Conservation (phyloP, 2,329 filamentous ascomycete genomes). For the Monilinia fructigena region DNA sequence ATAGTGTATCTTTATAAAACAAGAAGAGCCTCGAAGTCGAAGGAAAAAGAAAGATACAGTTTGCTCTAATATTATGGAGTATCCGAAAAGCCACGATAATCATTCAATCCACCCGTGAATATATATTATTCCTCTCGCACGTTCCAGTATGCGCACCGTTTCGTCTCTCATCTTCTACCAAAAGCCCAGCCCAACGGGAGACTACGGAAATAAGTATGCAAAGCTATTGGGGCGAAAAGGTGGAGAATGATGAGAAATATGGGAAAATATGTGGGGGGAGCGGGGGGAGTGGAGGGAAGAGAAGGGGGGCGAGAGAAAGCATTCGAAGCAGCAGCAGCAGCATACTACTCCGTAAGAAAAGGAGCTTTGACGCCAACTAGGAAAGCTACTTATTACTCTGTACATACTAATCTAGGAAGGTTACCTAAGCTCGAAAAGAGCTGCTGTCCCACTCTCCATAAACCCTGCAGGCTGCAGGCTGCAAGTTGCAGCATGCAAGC, state of each 20-base stretch:
- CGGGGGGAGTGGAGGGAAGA: no score
- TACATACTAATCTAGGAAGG: no score
- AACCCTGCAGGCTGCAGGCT: conserved; percentile 1
- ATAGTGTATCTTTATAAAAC: not conserved
- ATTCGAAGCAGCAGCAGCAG: not conserved
- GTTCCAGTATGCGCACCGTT: not conserved
- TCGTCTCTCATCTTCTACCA: not conserved
- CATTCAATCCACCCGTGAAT: not conserved
- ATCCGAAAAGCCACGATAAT: no score
- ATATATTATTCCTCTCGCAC: not conserved
- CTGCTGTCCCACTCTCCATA: no score
- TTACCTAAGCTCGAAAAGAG: no score
- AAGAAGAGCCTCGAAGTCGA: not conserved
- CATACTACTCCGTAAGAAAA: no score
- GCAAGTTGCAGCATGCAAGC: conserved; percentile 10
- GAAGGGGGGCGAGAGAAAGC: not conserved
- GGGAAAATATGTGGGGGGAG: not conserved
- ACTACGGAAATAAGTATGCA: not conserved
- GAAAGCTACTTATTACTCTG: not conserved
- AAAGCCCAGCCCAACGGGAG: not conserved
- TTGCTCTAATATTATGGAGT: no score
- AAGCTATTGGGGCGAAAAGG: not conserved
- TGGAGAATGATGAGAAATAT: no score
- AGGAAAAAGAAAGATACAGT: not conserved
- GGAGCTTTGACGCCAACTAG: conserved; percentile 15